These are phyloP conservation scores for Botrytis paeoniae DNA, from an alignment of 2,329 filamentous ascomycete genomes.

Conservation along the genomic window DNA sequence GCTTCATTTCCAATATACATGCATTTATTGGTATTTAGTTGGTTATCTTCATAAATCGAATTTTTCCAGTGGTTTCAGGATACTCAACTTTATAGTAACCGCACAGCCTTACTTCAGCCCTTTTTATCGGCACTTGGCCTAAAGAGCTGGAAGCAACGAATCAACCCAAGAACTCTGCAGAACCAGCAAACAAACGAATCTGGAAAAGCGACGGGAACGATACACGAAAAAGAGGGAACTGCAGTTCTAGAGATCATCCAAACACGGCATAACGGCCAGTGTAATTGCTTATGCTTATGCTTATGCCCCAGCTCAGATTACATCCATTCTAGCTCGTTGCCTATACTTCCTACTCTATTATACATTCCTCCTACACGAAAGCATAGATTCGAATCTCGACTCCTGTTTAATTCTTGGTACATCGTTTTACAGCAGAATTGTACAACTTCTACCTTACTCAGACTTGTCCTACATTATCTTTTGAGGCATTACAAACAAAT, in stretches of 20 bases:
- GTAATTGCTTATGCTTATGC: conserved; percentile 17
- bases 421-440: conserved; percentile 2
- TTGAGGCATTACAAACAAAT: conserved; percentile 14
- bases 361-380: background rate
- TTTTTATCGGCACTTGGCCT: conserved; percentile 4
- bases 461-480: conserved; percentile 3
- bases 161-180: background rate
- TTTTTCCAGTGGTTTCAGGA: conserved; percentile 19
- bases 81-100: background rate
- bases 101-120: conserved; percentile 14
- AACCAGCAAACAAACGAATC: conserved; percentile 1
- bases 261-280: conserved; percentile 14
- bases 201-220: conserved; percentile 11
- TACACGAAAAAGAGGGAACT: background rate
- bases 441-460: background rate
- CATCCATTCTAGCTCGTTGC: conserved; percentile 1
- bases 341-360: conserved; percentile 3
- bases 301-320: conserved; percentile 10
- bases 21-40: conserved; percentile 16
- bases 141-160: background rate
- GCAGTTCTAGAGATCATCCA: conserved; percentile 6
- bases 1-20: conserved; percentile 10
- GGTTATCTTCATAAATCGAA: conserved; percentile 11
- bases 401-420: background rate
- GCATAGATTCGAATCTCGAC: conserved; percentile 13